A percentile compares a stretch with the other conserved stretches of the same genome.
phyloP scores from a whole-genome alignment of 2,329 filamentous ascomycete genomes.

The Davidsoniella australis region DNA sequence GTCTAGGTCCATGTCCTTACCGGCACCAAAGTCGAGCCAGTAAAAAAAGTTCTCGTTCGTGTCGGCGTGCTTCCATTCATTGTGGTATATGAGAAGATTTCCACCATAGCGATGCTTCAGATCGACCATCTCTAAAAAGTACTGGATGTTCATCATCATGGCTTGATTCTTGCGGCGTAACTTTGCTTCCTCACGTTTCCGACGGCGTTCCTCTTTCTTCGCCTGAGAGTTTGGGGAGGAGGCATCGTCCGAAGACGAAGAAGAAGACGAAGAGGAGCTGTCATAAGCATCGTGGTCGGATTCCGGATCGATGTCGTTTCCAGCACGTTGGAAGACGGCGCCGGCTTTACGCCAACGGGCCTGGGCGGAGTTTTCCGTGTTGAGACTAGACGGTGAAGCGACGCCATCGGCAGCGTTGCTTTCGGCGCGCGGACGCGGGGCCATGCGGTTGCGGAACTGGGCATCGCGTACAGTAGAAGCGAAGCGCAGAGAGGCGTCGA shows the following conservation, averaged over 20 bases:
- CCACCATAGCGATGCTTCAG: conserved; percentile 75
- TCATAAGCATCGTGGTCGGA: conserved; percentile 22
- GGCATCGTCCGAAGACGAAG: conserved; percentile 17
- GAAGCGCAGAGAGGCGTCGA: conserved; percentile 58
- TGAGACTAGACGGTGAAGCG: conserved; percentile 12
- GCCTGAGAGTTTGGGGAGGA: conserved; percentile 19
- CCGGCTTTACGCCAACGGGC: conserved; percentile 62
- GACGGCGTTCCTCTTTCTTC: conserved; percentile 23
- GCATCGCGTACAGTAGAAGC: conserved; percentile 45
- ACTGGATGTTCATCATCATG: conserved; percentile 69
- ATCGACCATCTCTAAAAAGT: conserved; percentile 76
- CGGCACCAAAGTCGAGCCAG: conserved; percentile 75
- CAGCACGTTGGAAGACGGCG: conserved; percentile 53
- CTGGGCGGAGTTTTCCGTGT: conserved; percentile 15
- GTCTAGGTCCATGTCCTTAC: conserved; percentile 49
- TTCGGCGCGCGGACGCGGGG: conserved; percentile 23
- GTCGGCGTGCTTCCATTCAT: conserved; percentile 60
- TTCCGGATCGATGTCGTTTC: conserved; percentile 41
- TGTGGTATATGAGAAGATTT: conserved; percentile 67
- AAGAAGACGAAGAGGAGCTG: conserved; percentile 16
- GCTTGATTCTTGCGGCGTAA: conserved; percentile 41
- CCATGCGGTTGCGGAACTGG: conserved; percentile 34
- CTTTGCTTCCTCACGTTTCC: conserved; percentile 19
- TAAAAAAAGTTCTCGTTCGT: conserved; percentile 86
- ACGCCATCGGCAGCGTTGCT: conserved; percentile 9